These are phyloP conservation scores for Epichloe typhina DNA, from an alignment of 2,329 filamentous ascomycete genomes.

Conservation along the genomic window DNA sequence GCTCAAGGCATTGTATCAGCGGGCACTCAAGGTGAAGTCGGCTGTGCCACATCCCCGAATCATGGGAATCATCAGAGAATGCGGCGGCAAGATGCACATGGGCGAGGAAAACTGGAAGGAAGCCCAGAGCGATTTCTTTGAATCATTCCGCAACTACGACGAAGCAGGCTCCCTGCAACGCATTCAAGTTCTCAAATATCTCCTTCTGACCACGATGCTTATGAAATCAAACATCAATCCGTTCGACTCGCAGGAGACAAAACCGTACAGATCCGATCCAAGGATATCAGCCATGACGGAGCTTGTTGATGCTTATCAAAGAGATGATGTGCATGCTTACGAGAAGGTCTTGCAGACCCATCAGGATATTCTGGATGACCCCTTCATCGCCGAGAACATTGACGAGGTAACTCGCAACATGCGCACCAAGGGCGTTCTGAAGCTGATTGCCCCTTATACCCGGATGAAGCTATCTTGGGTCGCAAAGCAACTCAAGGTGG, in stretches of 20 bases:
- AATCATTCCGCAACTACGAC: slow-evolving; percentile 97
- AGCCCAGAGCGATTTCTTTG: slow-evolving; percentile 94
- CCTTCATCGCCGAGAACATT: slow-evolving; percentile 97
- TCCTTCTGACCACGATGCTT: slow-evolving; percentile 92
- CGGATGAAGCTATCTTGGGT: slow-evolving; percentile 83
- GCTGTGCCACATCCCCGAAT: slow-evolving; percentile 97
- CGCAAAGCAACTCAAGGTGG: slow-evolving; percentile 75
- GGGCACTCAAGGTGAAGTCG: slow-evolving; percentile 83
- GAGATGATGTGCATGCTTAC: slow-evolving; percentile 86
- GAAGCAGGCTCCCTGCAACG: slow-evolving; percentile 92
- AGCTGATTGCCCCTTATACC: slow-evolving; percentile 88
- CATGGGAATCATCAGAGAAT: slow-evolving; percentile 97
- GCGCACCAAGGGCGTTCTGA: slow-evolving; percentile 89
- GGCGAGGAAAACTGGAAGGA: slow-evolving; percentile 98
- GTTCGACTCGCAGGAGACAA: slow-evolving; percentile 96
- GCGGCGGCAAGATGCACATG: slow-evolving; percentile 99
- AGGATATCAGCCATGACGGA: slow-evolving; percentile 96
- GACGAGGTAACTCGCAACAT: slow-evolving; percentile 97
- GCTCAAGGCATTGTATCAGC: slow-evolving; percentile 82
- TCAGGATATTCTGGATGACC: slow-evolving; percentile 77
- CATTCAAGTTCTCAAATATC: slow-evolving; percentile 94
- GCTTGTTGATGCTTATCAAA: slow-evolving; percentile 89
- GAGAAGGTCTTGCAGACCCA: slow-evolving; percentile 79
- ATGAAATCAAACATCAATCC: slow-evolving; percentile 98
- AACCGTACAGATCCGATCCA: slow-evolving; percentile 91